Base-by-base conservation (phyloP, 2,329 filamentous ascomycete species). In the Phaeosphaeriaceae sp. region DNA sequence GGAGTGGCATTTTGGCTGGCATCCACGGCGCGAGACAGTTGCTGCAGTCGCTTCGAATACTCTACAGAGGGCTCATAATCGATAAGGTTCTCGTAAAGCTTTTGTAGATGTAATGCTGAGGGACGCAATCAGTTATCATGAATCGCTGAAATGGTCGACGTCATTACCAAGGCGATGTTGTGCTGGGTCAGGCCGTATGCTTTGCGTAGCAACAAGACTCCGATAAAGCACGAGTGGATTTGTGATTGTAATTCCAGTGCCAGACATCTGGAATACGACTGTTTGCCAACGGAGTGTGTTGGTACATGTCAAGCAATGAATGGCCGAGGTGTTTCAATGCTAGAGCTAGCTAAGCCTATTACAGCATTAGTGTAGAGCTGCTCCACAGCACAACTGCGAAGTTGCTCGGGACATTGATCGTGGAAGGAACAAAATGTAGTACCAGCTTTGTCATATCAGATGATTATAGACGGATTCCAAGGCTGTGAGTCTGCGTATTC, bases 141-240 rank as follows among this genome's bases (percentile, higher is more conserved):
- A 63, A 54, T 49, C 17, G 21, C 27, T 31, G 25, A 41, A 70
- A 70, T 74, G 65, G 68, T 73, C 65, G 68, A 75, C 70, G 72
- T 76, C 71, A 77, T 71, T 70, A 76, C 76, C 75, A 7, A 92
- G 81, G 20, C 89, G 85, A 74, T 92, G 88, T 72, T 92, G 90
- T 21, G 89, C 85, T 5, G 86, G 86, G 76, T 94, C 91, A 9
- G 90, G 88, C 48, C 83, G 81, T 72, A 89, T 90, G 48, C 85
- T 77, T 50, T 88, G 87, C 4, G 88, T 89, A 7, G 88, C 85
- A 36, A 94, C 76, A 15, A 93, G 80, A 21, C 89, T 85, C 57
- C 90, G 86, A 76, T 94, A 94, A 62, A 92, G 88, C 60, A 93
- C 86, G 60, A 93, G 80, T 3, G 91, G 91, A 70, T 93, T 92